Base-by-base conservation (phyloP, 2,329 filamentous ascomycete species). In the Colletotrichum tamarilloi region DNA sequence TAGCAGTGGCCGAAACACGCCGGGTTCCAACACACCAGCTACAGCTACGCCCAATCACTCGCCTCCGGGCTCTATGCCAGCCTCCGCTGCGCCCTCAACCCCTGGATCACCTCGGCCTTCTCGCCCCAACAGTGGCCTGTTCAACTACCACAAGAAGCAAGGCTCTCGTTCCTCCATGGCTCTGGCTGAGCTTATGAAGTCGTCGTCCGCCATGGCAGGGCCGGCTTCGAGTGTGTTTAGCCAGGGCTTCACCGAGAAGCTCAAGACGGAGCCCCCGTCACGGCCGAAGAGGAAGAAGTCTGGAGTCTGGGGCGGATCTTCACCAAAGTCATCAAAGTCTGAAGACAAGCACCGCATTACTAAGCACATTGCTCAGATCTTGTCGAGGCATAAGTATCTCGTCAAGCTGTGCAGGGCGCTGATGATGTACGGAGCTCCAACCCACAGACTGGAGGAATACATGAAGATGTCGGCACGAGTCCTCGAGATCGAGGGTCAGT, bases 361-460 rank as follows among this genome's bases (percentile, higher is more conserved):
- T 0, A 83, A 88, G 11, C 89, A 91, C 76, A 92, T 92, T 73
- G 90, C 90, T 5, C 86, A 90, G 74, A 95, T 93, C 19, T 88
- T 98, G 24, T 91, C 92, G 46, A 90, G 95, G 3, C 95, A 98
- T 77, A 90, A 91, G 67, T 98, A 97, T 80, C 87, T 98, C 14
- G 88, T 95, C 67, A 95, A 94, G 80, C 89, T 98, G 52, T 98
- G 95, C 80, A 91, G 92, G 53, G 94, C 94, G 1, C 85, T 98
- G 71, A 98, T 98, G 95, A 88, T 91, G 79, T 98, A 94, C 76
- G 95, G 95, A 14, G 95, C 95, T 1, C 95, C 95, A 1, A 97
- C 95, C 0, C 95, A 98, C 84, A 92, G 95, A 12, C 86, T 98
- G 24, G 95, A 98, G 82, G 93, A 97, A 80, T 98, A 97, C 81